Base-by-base conservation (phyloP, 1,139 yeast species). In the Yamadazyma triangularis region DNA sequence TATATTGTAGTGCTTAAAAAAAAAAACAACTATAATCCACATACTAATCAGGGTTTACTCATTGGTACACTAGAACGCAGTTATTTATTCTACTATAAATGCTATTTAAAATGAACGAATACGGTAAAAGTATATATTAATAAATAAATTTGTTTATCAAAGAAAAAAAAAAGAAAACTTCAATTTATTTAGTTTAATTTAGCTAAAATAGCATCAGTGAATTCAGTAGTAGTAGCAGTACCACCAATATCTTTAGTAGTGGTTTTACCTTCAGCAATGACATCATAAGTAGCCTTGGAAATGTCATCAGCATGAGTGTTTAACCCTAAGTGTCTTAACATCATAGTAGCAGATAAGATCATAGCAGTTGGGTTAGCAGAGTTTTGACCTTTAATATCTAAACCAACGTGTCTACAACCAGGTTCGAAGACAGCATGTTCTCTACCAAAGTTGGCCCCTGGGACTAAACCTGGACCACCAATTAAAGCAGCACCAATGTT, bases 351-450 rank as follows among this genome's bases (percentile, higher is more conserved):
- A 38, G 95, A 86, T 56, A 89, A 75, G 53, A 89, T 83, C 93
- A 89, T 83, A 50, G 96, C 97, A 42, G 97, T 87, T 63, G 98
- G 98, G 79, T 91, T 91, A 47, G 97, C 97, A 45, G 85, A 74
- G 73, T 87, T 84, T 66, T 85, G 79, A 58, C 95, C 96, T 73
- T 86, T 76, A 60, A 91, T 85, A 67, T 89, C 97, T 54, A 88
- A 76, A 65, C 97, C 98, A 53, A 89, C 97, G 71, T 91, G 98
- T 76, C 97, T 85, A 71, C 96, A 89, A 65, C 97, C 98, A 51
- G 98, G 98, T 74, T 91, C 98, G 64, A 91, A 91, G 44, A 91
- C 93, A 38, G 98, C 97, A 63, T 84, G 82, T 57, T 91, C 96
- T 64, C 96, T 84, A 66, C 98, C 97, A 51, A 86, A 88, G 75